Conservation (phyloP, 257 asterid genomes). For the Fraxinus americana region DNA sequence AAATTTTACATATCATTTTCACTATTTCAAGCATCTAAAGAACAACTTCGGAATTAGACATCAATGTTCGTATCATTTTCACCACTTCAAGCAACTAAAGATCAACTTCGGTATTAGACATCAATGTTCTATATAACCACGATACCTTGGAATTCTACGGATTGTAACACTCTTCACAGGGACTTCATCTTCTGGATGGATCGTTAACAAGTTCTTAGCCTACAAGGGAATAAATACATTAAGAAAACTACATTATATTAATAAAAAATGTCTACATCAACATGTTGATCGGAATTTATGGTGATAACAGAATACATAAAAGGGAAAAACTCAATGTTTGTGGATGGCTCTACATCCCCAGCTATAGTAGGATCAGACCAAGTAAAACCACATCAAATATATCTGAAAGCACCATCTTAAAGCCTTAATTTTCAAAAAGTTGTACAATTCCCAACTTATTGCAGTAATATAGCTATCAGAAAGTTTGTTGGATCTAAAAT, state of each 20-base stretch:
- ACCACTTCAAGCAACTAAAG: background rate
- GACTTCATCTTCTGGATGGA: slow-evolving; percentile 75
- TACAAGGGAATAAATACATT: slow-evolving; percentile 26
- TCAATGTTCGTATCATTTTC: background rate
- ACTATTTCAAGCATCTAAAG: background rate
- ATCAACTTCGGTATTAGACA: background rate
- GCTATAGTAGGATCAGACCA: background rate
- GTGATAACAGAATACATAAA: background rate
- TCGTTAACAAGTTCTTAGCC: slow-evolving; percentile 80
- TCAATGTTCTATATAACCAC: slow-evolving; percentile 1
- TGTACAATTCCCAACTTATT: too few species aligned
- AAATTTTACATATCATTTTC: too few species aligned
- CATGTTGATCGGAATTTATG: background rate
- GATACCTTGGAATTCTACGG: slow-evolving; percentile 84
- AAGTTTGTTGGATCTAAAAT: background rate
- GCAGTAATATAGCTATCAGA: background rate
- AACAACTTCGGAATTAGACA: background rate
- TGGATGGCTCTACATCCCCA: background rate
- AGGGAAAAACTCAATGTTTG: background rate
- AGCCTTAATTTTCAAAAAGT: background rate
- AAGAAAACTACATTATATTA: background rate
- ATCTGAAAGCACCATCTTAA: background rate
- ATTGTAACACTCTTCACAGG: slow-evolving; percentile 83
- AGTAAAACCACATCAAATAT: background rate
- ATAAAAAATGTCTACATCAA: background rate